Percentiles rank a stretch among this genome's conserved stretches.
These are phyloP conservation scores for Sporothrix sp. DNA, from an alignment of 2,329 filamentous ascomycete genomes.

Conservation along the genomic window DNA sequence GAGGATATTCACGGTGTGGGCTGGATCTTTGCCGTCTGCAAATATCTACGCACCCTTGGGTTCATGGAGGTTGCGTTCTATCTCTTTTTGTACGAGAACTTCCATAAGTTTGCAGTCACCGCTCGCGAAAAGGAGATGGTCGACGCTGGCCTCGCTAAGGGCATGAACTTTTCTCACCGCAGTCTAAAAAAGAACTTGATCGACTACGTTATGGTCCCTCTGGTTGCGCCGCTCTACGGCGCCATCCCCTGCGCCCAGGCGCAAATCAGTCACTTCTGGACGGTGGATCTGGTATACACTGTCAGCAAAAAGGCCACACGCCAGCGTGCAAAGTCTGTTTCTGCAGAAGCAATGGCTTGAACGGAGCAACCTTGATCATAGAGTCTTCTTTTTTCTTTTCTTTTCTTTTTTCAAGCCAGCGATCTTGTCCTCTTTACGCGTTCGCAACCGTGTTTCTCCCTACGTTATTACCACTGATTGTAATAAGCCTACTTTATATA, in stretches of 20 bases:
- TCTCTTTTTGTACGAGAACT: constrained; percentile 57
- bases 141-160: constrained; percentile 51
- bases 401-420: constrained; percentile 8
- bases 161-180: constrained; percentile 56
- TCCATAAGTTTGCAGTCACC: constrained; percentile 52
- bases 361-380: background rate
- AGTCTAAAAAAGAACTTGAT: constrained; percentile 44
- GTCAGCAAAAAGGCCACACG: constrained; percentile 60
- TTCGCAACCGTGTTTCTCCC: no score
- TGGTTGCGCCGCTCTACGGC: constrained; percentile 59
- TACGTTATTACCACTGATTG: no score
- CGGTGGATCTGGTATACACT: constrained; percentile 56
- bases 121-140: constrained; percentile 57
- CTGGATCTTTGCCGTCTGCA: constrained; percentile 53
- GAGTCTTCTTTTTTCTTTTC: background rate
- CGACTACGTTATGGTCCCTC: constrained; percentile 56
- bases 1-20: constrained; percentile 43
- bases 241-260: constrained; percentile 59
- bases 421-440: no score
- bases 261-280: constrained; percentile 61
- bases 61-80: constrained; percentile 55
- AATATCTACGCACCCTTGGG: constrained; percentile 48
- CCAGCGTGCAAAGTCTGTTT: constrained; percentile 36
- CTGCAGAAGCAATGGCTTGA: constrained; percentile 17
- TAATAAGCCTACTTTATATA: no score